Percentiles rank a stretch among this genome's conserved stretches.
Evolutionary conservation across 192 early-diverging fungal species (phyloP).

Genomic region (Irineochytrium annulatum): DNA sequence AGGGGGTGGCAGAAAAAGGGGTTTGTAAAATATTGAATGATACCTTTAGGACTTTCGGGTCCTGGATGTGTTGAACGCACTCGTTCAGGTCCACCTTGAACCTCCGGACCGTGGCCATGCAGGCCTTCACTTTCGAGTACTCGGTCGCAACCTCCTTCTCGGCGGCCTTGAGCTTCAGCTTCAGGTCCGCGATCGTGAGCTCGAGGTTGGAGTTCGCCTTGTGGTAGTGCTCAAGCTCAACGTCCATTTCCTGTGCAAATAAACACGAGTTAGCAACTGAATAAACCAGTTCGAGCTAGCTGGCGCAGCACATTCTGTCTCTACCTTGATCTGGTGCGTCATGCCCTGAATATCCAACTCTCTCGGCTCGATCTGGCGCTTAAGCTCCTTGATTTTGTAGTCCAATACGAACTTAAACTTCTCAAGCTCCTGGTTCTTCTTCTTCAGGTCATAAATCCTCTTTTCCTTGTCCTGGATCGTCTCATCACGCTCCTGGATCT

Average conservation of each 20-base stretch:
- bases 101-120: constrained; percentile 37
- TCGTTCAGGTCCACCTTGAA: constrained; percentile 60
- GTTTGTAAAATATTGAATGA: neutral
- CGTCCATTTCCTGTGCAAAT: constrained; percentile 49
- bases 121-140: constrained; percentile 29
- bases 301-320: neutral
- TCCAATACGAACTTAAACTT: constrained; percentile 69
- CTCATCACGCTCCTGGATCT: constrained; percentile 65
- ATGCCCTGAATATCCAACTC: constrained; percentile 57
- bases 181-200: constrained; percentile 51
- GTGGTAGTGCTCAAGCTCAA: constrained; percentile 56
- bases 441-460: constrained; percentile 62
- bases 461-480: constrained; percentile 64
- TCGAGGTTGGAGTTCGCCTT: constrained; percentile 53
- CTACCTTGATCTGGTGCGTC: constrained; percentile 58
- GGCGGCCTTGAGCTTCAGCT: constrained; percentile 52
- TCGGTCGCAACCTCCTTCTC: constrained; percentile 56
- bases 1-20: neutral
- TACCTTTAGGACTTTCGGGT: constrained; percentile 59
- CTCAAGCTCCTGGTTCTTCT: constrained; percentile 67
- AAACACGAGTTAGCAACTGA: neutral
- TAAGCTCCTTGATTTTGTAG: constrained; percentile 65
- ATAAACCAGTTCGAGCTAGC: neutral
- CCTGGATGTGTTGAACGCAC: constrained; percentile 52
- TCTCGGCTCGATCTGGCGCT: constrained; percentile 58